Evolutionary conservation across 352 stramenopile species (phyloP).

Genomic region (Detonula confervacea): DNA sequence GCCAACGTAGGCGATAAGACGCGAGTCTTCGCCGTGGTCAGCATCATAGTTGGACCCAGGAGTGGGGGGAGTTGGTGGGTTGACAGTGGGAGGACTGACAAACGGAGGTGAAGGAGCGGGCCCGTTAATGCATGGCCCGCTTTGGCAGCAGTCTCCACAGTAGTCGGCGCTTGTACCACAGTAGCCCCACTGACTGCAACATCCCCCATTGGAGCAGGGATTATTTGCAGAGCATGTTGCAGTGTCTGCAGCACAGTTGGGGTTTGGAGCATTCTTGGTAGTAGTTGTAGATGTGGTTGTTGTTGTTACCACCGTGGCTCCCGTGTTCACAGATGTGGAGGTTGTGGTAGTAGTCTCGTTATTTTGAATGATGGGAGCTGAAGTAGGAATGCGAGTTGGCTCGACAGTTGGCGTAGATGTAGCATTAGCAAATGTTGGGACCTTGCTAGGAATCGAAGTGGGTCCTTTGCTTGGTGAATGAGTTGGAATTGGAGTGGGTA

Average conservation of each 20-base stretch:
- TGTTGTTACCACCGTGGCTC: slow-evolving; percentile 14
- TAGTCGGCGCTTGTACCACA: slow-evolving; percentile 41
- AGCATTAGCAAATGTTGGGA: not conserved
- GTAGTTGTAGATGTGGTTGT: slow-evolving; percentile 25
- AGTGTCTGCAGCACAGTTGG: slow-evolving; percentile 39
- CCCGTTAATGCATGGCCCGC: not conserved
- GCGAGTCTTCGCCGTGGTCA: slow-evolving; percentile 46
- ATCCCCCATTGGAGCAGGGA: slow-evolving; percentile 45
- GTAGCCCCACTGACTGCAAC: slow-evolving; percentile 55
- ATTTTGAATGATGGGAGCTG: slow-evolving; percentile 17
- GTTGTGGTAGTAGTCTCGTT: slow-evolving; percentile 7
- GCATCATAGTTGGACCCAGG: slow-evolving; percentile 2
- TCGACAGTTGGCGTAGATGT: slow-evolving; percentile 8
- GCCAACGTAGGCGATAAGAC: slow-evolving; percentile 70
- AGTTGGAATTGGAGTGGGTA: slow-evolving; percentile 15
- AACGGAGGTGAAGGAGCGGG: not conserved
- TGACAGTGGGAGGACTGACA: slow-evolving; percentile 2
- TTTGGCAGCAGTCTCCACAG: slow-evolving; percentile 40
- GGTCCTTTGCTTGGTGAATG: slow-evolving; percentile 2
- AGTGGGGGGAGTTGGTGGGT: slow-evolving; percentile 5
- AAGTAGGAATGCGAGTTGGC: not conserved
- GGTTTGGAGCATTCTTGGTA: slow-evolving; percentile 11
- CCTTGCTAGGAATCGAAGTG: not conserved
- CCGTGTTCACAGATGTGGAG: slow-evolving; percentile 17
- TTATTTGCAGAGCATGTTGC: slow-evolving; percentile 40